Evolutionary conservation across 768 basidiomycete genomes (phyloP), one percentile per base, ranked within the genome.

Genomic region (Suillus lakei): DNA sequence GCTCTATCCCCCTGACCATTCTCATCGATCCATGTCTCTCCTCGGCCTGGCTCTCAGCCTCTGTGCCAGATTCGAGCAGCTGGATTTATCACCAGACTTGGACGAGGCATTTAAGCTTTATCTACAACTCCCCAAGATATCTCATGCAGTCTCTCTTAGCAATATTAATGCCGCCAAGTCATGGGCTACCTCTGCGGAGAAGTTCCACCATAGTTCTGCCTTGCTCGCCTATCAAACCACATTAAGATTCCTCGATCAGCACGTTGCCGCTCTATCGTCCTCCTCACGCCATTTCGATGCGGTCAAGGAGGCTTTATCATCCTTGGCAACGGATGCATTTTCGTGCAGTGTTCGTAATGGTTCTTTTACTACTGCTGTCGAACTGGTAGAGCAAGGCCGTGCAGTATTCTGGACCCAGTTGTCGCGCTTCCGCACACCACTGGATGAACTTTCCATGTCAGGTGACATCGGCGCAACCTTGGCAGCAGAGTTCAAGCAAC

Each of bases 161-260:
- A 67, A 66, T 54, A 68, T 72, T 28, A 65, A 63, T 6, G 51
- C 39, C 46, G 54, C 66, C 16, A 66, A 69, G 18, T 15, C 39
- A 23, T 66, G 65, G 65, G 38, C 50, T 3, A n/a, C 28, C 7
- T 8, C 56, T 38, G 69, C 67, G 4, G 74, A 74, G 59, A 54
- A 50, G 18, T 63, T 66, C 18, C 61, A 56, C 9, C 76, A 74
- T 53, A 60, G 56, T 5, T 76, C 74, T 9, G 76, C 73, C 6
- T 60, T 78, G n/a, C 73, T 73, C 26, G 68, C 72, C 7, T 77
- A 79, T 62, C 69, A 68, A 16, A 69, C 64, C 32, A 67, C 74
- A 8, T 68, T 79, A 32, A 69, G 69, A 55, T 62, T 73, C 26
- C 53, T 76, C 26, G 66, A 73, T 46, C 67, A 65, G 4, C 67